Percentiles rank a stretch among this genome's conserved stretches.
phyloP scores from a whole-genome alignment of 2,329 filamentous ascomycete species.

The Aaosphaeria pasadenensis region DNA sequence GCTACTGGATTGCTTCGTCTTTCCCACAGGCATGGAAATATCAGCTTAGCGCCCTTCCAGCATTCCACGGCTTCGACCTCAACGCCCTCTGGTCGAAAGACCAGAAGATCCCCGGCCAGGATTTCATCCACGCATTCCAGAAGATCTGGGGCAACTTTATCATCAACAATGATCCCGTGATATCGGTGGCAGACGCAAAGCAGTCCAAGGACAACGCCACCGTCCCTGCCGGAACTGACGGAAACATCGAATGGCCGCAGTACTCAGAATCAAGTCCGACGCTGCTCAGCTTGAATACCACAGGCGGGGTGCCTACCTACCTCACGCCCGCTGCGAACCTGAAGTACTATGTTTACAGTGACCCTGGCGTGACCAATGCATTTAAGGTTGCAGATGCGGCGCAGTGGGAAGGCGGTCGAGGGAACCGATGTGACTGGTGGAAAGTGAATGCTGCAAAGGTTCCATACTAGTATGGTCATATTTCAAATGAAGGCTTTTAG shows the following conservation, averaged over 20 bases:
- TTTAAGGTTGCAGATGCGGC: conserved; percentile 24
- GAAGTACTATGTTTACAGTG: conserved; percentile 24
- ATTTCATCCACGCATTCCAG: conserved; percentile 30
- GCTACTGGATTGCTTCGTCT: conserved; percentile 39
- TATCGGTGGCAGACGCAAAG: conserved; percentile 25
- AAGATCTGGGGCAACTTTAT: conserved; percentile 34
- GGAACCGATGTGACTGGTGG: conserved; percentile 31
- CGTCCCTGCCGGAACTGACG: conserved; percentile 14
- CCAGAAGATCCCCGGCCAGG: conserved; percentile 16
- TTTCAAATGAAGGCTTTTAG: no score
- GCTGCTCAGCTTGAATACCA: conserved; percentile 28
- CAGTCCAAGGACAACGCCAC: conserved; percentile 20
- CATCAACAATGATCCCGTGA: conserved; percentile 20
- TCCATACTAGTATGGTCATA: conserved; percentile 6
- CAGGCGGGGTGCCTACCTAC: conserved; percentile 19
- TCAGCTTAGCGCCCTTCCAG: conserved; percentile 25
- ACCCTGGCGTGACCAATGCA: conserved; percentile 29
- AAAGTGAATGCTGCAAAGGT: conserved; percentile 9
- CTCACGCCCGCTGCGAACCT: conserved; percentile 18
- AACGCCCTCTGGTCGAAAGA: conserved; percentile 27
- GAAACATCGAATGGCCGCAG: conserved; percentile 24
- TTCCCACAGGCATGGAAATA: conserved; percentile 33
- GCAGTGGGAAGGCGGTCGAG: conserved; percentile 30
- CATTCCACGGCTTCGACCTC: conserved; percentile 33
- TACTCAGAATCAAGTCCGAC: conserved; percentile 16